Conservation (phyloP, 371 early-diverging fungal genomes). For the Basidiobolus heterosporus region DNA sequence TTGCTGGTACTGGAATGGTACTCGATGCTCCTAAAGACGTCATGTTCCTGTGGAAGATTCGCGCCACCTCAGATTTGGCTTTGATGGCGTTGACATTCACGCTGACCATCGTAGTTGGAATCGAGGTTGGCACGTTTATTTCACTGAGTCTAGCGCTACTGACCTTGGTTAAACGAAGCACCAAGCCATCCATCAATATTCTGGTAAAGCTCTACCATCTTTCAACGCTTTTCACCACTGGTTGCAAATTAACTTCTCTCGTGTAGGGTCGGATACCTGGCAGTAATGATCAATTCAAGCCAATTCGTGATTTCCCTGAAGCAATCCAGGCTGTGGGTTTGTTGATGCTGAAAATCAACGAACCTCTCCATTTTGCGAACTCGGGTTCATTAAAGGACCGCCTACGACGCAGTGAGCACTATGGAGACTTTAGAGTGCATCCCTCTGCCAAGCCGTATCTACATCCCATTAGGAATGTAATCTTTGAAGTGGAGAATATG, state of each 20-base stretch:
- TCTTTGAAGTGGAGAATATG: no score
- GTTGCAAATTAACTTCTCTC: no score
- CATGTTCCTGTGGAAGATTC: constrained; percentile 58
- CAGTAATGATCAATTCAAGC: no score
- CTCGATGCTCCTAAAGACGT: constrained; percentile 65
- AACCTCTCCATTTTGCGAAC: constrained; percentile 86
- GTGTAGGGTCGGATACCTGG: no score
- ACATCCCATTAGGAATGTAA: no score
- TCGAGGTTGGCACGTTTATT: constrained; percentile 80
- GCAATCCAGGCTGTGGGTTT: constrained; percentile 21
- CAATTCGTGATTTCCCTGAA: no score
- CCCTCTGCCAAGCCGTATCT: constrained; percentile 31
- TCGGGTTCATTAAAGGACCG: constrained; percentile 85
- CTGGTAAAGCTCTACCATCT: no score
- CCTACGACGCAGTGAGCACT: constrained; percentile 72
- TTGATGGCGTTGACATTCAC: constrained; percentile 64
- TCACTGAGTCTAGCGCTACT: constrained; percentile 53
- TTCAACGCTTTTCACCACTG: no score
- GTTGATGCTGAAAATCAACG: constrained; percentile 74
- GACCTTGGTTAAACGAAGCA: no score
- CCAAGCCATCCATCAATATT: no score
- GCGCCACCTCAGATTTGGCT: constrained; percentile 73
- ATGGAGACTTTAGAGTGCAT: constrained; percentile 81
- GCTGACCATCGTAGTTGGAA: constrained; percentile 63
- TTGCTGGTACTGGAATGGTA: constrained; percentile 68